phyloP scores from a whole-genome alignment of 495 filamentous ascomycete genomes.

The Talaromyces liani region DNA sequence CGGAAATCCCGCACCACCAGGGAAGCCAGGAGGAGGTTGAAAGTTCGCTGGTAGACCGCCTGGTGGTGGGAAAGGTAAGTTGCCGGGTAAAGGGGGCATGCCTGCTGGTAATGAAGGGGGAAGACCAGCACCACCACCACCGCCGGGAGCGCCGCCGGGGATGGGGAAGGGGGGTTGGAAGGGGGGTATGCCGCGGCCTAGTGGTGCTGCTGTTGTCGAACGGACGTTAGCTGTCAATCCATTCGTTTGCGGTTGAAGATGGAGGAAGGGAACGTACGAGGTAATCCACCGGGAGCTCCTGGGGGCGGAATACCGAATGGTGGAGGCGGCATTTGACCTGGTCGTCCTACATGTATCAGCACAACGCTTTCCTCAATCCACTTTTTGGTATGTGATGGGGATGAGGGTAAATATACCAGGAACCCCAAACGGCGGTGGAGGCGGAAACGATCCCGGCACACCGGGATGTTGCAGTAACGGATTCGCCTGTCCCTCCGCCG shows the following conservation, averaged over 20 bases:
- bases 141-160: slow-evolving; percentile 19
- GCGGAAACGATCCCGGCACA: slow-evolving; percentile 35
- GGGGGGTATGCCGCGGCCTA: slow-evolving; percentile 55
- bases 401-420: slow-evolving; percentile 35
- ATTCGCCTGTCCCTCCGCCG: slow-evolving; percentile 85
- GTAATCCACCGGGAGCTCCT: slow-evolving; percentile 33
- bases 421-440: slow-evolving; percentile 48
- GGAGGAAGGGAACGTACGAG: slow-evolving; percentile 37
- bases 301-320: slow-evolving; percentile 47
- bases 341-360: slow-evolving; percentile 18
- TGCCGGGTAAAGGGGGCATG: slow-evolving; percentile 24
- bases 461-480: slow-evolving; percentile 63
- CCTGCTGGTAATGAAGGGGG: slow-evolving; percentile 52
- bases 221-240: too few relatives aligned
- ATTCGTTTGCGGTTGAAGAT: background rate
- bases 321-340: slow-evolving; percentile 48
- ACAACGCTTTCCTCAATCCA: background rate
- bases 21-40: slow-evolving; percentile 28
- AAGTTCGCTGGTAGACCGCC: slow-evolving; percentile 51
- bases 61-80: slow-evolving; percentile 49
- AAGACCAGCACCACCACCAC: slow-evolving; percentile 35
- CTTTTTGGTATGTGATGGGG: background rate
- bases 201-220: slow-evolving; percentile 34
- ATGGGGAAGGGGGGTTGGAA: slow-evolving; percentile 53
- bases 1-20: slow-evolving; percentile 21